Conservation (phyloP, 441 rosid species). For the Gossypium trilobum region DNA sequence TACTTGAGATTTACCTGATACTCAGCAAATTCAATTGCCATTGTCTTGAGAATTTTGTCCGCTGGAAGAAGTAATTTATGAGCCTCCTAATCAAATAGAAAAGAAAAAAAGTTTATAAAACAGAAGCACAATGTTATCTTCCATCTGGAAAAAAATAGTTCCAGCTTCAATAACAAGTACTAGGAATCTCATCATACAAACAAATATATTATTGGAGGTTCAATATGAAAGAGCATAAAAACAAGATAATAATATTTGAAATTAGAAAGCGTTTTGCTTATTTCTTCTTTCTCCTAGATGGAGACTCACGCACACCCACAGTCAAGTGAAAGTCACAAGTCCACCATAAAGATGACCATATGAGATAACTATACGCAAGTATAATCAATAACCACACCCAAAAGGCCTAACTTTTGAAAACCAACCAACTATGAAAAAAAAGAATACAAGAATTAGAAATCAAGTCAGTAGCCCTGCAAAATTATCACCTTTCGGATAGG, state of each 20-base stretch:
- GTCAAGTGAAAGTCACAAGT: neutral
- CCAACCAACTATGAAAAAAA: neutral
- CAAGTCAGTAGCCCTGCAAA: neutral
- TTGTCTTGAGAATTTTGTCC: slow-evolving; percentile 70
- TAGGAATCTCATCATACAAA: neutral
- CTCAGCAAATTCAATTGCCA: slow-evolving; percentile 94
- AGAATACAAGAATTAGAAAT: neutral
- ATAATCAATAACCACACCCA: neutral
- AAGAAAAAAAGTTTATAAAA: slow-evolving; percentile 5
- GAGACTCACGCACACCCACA: neutral
- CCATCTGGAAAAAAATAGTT: neutral
- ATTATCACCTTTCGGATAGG: neutral
- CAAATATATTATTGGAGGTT: neutral
- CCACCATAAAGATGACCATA: neutral
- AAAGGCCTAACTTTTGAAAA: neutral
- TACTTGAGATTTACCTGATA: slow-evolving; percentile 47
- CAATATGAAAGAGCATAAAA: neutral
- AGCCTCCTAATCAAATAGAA: slow-evolving; percentile 54
- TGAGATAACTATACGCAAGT: neutral
- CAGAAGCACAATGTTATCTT: neutral
- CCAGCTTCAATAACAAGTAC: neutral
- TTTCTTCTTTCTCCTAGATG: neutral
- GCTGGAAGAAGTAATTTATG: slow-evolving; percentile 83
- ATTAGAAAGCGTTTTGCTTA: neutral
- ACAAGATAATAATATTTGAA: neutral